A percentile compares a stretch with the other conserved stretches of the same genome.
phyloP scores from a whole-genome alignment of 139 green algal genomes.

The Chloropicon primus region DNA sequence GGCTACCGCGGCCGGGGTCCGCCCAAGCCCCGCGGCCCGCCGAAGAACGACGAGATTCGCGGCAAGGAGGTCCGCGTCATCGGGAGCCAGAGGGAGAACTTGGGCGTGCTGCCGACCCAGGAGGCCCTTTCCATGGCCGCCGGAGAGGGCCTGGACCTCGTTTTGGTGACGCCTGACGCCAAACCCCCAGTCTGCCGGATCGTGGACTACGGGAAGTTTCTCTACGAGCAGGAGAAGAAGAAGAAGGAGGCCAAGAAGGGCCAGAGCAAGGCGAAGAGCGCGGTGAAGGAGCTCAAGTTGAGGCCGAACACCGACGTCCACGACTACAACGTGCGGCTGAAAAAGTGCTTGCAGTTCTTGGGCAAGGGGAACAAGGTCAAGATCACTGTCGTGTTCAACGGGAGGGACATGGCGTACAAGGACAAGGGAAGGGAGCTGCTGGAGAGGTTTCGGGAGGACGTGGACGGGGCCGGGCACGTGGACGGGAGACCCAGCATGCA shows the following conservation, averaged over 20 bases:
- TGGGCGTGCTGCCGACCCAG: constrained; percentile 14
- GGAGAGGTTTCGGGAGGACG: constrained; percentile 8
- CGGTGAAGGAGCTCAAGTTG: constrained; percentile 68
- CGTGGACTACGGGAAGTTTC: constrained; percentile 50
- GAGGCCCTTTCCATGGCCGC: constrained; percentile 24
- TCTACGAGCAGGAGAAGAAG: constrained; percentile 58
- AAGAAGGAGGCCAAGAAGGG: constrained; percentile 40
- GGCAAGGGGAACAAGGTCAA: constrained; percentile 8
- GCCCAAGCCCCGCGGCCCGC: not conserved
- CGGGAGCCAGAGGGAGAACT: constrained; percentile 13
- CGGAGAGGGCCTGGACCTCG: constrained; percentile 36
- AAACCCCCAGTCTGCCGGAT: constrained; percentile 43
- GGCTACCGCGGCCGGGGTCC: not conserved
- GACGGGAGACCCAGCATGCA: constrained; percentile 10
- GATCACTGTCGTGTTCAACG: not conserved
- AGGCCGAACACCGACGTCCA: constrained; percentile 23
- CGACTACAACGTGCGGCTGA: constrained; percentile 18
- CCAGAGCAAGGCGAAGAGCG: constrained; percentile 19
- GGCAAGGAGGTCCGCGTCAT: constrained; percentile 14
- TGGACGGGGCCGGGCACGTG: not conserved
- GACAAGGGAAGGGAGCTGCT: constrained; percentile 16
- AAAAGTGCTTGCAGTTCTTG: constrained; percentile 13
- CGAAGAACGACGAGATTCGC: not conserved
- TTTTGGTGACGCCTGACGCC: constrained; percentile 35
- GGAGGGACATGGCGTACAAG: constrained; percentile 19